Evolutionary conservation across 2,329 filamentous ascomycete species (phyloP), one percentile per base, ranked within the genome.

Genomic region (Phialophora macrospora): DNA sequence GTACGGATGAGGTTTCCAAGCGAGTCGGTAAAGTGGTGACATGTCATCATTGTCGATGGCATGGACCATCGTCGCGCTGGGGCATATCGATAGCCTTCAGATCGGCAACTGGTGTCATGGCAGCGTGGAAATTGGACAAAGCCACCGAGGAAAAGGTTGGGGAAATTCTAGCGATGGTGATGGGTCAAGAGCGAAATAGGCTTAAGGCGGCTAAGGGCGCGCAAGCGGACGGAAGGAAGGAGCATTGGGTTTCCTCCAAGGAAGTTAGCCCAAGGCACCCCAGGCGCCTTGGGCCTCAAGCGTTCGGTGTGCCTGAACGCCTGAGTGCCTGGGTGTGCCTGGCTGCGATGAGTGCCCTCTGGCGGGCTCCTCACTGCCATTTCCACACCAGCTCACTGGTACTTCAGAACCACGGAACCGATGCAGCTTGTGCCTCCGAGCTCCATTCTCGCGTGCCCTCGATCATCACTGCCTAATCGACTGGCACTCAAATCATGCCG

Each of bases 61-160:
- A 11, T 7, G 3, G 28, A 55, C 6, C 22, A 24, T 11, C 9
- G 17, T 17, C 24, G 52, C n/a, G 41, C 58, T n/a, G 34, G 58
- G 57, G 38, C 49, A 58, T 63, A 65, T 65, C 66, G 66, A 68
- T 65, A 56, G 66, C 49, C 17, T 26, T 24, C 20, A 22, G 51
- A 62, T 62, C 59, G 51, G 34, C 59, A 46, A 46, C 30, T 32
- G 22, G 9, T 34, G 38, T 38, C 26, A 11, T 24, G 44, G 24
- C 59, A 55, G 51, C 30, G 55, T 60, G 66, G 66, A 68, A 68
- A 68, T 68, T 68, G 60, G 52, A 58, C 54, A 32, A 44, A 63
- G 64, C 34, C 46, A 63, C 22, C 20, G 34, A 57, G 7, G 32
- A 63, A 58, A 63, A 62, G 58, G 60, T 65, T 58, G 62, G 59